Conservation (phyloP, 306 rosid species). For the Leucaena leucocephala region DNA sequence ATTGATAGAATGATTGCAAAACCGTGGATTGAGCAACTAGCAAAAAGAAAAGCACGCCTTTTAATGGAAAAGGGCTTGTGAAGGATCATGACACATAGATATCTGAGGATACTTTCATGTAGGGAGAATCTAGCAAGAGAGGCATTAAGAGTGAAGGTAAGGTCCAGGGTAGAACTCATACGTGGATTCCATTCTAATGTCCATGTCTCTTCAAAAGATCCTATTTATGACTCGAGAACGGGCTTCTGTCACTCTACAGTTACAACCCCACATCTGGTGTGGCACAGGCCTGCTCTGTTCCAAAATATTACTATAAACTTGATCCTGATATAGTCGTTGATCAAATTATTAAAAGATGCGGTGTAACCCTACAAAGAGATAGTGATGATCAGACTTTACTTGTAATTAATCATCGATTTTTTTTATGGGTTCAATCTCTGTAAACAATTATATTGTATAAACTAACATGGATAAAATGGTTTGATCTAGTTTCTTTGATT, state of each 20-base stretch:
- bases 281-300: conserved; percentile 21
- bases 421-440: too few species aligned
- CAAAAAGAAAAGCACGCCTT: conserved; percentile 34
- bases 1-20: not conserved
- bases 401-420: too few species aligned
- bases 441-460: too few species aligned
- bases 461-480: too few species aligned
- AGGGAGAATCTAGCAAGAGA: not conserved
- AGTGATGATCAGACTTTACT: too few species aligned
- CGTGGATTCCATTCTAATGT: too few species aligned
- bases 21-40: conserved; percentile 29
- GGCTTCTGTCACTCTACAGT: not conserved
- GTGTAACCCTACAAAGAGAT: not conserved
- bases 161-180: not conserved
- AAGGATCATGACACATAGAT: conserved; percentile 16
- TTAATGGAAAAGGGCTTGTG: conserved; percentile 32
- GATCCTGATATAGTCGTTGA: not conserved
- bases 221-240: too few species aligned
- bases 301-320: not conserved
- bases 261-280: conserved; percentile 34
- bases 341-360: not conserved
- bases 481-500: too few species aligned
- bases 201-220: too few species aligned
- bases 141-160: not conserved
- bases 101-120: not conserved